Evolutionary conservation across 768 basidiomycete species (phyloP).

Genomic region (Boletus subcaerulescens): DNA sequence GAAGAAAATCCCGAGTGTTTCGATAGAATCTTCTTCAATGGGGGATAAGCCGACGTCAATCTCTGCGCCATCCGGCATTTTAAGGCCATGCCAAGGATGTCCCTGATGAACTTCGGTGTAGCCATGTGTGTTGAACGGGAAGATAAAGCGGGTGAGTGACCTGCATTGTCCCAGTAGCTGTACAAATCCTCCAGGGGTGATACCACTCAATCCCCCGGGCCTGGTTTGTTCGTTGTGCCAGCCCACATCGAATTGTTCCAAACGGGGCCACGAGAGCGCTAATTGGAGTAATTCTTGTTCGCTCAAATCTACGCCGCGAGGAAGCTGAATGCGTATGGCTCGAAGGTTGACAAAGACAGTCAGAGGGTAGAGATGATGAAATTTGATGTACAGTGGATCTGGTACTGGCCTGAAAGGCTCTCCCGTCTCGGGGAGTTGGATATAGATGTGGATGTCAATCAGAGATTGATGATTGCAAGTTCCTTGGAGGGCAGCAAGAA

Average conservation of each 20-base stretch:
- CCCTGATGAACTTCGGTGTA: background rate
- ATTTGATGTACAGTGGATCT: background rate
- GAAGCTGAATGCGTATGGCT: background rate
- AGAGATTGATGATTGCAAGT: background rate
- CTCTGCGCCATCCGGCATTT: background rate
- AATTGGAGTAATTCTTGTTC: background rate
- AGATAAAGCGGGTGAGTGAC: background rate
- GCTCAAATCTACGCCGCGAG: background rate
- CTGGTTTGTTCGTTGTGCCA: too few relatives aligned
- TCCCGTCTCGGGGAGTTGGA: background rate
- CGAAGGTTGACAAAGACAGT: background rate
- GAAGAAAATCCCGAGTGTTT: background rate
- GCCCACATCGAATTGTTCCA: background rate
- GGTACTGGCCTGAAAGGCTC: background rate
- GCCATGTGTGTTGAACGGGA: background rate
- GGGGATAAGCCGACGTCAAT: background rate
- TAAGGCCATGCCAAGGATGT: background rate
- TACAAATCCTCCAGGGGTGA: background rate
- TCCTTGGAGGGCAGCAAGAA: background rate
- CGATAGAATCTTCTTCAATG: background rate
- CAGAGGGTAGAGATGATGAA: background rate
- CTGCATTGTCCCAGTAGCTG: background rate
- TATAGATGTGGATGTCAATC: background rate
- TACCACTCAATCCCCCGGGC: too few relatives aligned
- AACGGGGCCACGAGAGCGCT: background rate